These are phyloP conservation scores for Phlebiopsis flavidoalba DNA, from an alignment of 768 basidiomycete genomes.

Conservation along the genomic window DNA sequence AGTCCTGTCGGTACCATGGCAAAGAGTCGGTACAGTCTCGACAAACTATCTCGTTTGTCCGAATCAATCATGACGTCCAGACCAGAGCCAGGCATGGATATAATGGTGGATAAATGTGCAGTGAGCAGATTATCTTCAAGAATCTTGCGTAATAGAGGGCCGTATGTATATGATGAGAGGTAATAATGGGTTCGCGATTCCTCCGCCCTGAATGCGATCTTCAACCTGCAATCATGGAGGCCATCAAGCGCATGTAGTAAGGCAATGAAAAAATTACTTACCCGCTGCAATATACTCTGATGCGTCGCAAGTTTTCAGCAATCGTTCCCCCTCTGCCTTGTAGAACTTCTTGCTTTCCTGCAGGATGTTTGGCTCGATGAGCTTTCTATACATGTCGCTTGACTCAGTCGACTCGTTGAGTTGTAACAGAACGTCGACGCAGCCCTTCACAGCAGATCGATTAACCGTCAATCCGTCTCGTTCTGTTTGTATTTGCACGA, in stretches of 20 bases:
- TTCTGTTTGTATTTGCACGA: slow-evolving; percentile 85
- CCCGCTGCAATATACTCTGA: slow-evolving; percentile 77
- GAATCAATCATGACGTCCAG: slow-evolving; percentile 83
- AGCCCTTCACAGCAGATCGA: slow-evolving; percentile 85
- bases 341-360: slow-evolving; percentile 79
- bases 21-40: slow-evolving; percentile 76
- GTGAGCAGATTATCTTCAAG: slow-evolving; percentile 75
- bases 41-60: slow-evolving; percentile 70
- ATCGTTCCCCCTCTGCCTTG: slow-evolving; percentile 58
- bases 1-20: slow-evolving; percentile 62
- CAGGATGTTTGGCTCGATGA: slow-evolving; percentile 81
- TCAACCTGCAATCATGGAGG: slow-evolving; percentile 55
- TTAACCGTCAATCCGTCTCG: slow-evolving; percentile 89
- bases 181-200: slow-evolving; percentile 83
- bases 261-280: slow-evolving; percentile 33
- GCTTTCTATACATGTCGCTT: slow-evolving; percentile 68
- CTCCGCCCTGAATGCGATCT: slow-evolving; percentile 74
- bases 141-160: slow-evolving; percentile 60
- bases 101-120: slow-evolving; percentile 68
- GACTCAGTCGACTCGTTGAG: slow-evolving; percentile 47
- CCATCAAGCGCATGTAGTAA: background rate
- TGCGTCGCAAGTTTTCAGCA: slow-evolving; percentile 74
- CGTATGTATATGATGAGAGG: slow-evolving; percentile 67
- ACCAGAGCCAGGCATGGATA: slow-evolving; percentile 80
- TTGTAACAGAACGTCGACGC: slow-evolving; percentile 77